Percentiles rank a stretch among this genome's conserved stretches.
Evolutionary conservation across 2,329 filamentous ascomycete genomes (phyloP).

Genomic region (Colletotrichum camelliae): DNA sequence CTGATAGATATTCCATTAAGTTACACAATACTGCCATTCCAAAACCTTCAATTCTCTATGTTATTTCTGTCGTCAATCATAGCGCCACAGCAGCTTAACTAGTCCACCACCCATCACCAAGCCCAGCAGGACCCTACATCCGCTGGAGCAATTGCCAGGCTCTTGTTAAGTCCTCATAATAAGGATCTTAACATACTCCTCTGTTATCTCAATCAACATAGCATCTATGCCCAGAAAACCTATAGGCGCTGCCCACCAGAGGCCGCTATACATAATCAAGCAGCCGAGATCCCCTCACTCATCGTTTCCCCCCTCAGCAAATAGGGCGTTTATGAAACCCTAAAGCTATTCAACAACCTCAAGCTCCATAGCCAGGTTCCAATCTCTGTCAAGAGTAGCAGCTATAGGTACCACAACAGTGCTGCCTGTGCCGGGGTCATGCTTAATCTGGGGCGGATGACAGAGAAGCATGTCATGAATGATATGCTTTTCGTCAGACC

Average conservation of each 20-base stretch:
- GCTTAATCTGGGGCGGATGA: not conserved
- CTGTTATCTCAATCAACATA: not conserved
- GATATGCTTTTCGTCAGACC: not conserved
- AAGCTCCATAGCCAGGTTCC: not conserved
- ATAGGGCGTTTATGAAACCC: not conserved
- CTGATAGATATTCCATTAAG: not conserved
- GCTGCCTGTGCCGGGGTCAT: not conserved
- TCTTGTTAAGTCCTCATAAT: not conserved
- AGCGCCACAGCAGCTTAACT: not conserved
- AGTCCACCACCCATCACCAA: not conserved
- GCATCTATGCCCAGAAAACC: not conserved
- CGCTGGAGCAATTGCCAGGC: not conserved
- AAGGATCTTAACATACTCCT: not conserved
- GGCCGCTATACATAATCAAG: not conserved
- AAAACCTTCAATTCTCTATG: not conserved
- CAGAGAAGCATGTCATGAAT: not conserved
- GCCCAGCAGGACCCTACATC: not conserved
- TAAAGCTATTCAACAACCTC: not conserved
- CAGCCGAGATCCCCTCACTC: not conserved
- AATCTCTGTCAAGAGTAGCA: not conserved
- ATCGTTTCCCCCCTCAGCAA: not conserved
- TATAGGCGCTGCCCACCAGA: not conserved
- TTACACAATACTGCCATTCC: not conserved
- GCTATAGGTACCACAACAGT: not conserved
- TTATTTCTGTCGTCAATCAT: not conserved